phyloP scores from a whole-genome alignment of 2,329 filamentous ascomycete species.

The Aspergillaceae sp. region DNA sequence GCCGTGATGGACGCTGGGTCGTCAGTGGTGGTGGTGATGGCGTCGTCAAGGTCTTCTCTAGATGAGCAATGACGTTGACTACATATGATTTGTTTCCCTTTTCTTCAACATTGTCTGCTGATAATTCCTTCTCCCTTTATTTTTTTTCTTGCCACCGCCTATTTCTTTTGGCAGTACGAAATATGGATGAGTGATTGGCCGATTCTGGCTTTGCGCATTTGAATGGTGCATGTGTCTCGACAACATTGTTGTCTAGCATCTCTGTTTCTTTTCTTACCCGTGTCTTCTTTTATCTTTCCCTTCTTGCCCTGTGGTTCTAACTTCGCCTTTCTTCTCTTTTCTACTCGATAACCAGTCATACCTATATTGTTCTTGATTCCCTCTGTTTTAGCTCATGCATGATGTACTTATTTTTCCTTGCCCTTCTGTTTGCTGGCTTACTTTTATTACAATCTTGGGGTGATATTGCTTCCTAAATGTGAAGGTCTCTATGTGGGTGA shows the following conservation, averaged over 20 bases:
- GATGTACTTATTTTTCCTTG: conserved; percentile 8
- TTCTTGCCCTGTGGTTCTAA: conserved; percentile 17
- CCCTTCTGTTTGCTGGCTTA: not conserved
- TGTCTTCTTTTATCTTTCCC: conserved; percentile 4
- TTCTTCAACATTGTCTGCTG: conserved; percentile 16
- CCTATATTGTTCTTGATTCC: conserved; percentile 6
- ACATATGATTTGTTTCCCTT: conserved; percentile 15
- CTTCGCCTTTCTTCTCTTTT: conserved; percentile 1
- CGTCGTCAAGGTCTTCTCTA: conserved; percentile 78
- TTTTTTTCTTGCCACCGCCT: too few relatives aligned
- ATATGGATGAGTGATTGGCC: conserved; percentile 28
- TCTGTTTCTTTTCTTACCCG: conserved; percentile 18
- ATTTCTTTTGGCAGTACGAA: conserved; percentile 22
- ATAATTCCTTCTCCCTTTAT: conserved; percentile 7
- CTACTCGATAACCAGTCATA: conserved; percentile 2
- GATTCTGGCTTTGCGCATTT: conserved; percentile 26
- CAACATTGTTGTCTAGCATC: conserved; percentile 12
- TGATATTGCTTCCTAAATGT: not conserved
- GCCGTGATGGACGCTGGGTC: conserved; percentile 87
- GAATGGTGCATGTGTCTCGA: conserved; percentile 1
- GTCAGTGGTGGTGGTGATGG: conserved; percentile 92
- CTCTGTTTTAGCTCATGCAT: conserved; percentile 15
- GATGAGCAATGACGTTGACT: conserved; percentile 25
- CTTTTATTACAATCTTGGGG: too few relatives aligned
- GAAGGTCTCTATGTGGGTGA: not conserved